Base-by-base conservation (phyloP, 1,139 yeast species). In the Pichia inconspicua region DNA sequence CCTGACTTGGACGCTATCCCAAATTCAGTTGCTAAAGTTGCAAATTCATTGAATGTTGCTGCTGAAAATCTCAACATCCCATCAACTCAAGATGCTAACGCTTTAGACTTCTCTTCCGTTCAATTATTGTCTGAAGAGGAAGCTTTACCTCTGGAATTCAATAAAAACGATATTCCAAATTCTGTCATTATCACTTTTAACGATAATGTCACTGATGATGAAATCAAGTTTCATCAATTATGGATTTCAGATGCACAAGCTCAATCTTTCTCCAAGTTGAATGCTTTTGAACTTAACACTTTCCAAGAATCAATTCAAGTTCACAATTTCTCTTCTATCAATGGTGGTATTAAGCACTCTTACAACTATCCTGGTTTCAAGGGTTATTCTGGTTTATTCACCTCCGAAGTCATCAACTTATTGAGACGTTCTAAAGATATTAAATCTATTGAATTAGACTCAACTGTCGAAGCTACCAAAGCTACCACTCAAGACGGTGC, bases 101-200 rank as follows among this genome's bases (percentile, higher is more conserved):
- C 41, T 28, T 41, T 32, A 36, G 47, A 35, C 10, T 47, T 41
- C n/a, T 27, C 48, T 8, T 22, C 44, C 5, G 28, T 40, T 34
- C 52, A 42, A 39, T 49, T 67, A 42, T 50, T 63, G 9, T 52
- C 59, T 42, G 60, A 58, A 34, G 61, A 63, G 14, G 52, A 55
- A n/a, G 65, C 70, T 42, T 80, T 30, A 57, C 77, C 43, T 55
- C 73, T 55, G 66, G 70, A 42, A 59, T 70, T 45, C 52, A 60
- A 65, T 38, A 69, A 74, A 51, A 76, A 78, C 56, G 59, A 75
- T 47, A 77, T 87, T 58, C 85, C 89, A 45, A 79, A 85, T 71
- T 81, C 84, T 63, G 89, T 86, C 70, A 85, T 89, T 54, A 66
- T 82, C 54, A 88, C 86, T 44, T 79, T 87, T 70, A 87, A 86